Percentiles rank a stretch among this genome's conserved stretches.
phyloP scores from a whole-genome alignment of 495 filamentous ascomycete species.

The Melanomma pulvis-pyrius region DNA sequence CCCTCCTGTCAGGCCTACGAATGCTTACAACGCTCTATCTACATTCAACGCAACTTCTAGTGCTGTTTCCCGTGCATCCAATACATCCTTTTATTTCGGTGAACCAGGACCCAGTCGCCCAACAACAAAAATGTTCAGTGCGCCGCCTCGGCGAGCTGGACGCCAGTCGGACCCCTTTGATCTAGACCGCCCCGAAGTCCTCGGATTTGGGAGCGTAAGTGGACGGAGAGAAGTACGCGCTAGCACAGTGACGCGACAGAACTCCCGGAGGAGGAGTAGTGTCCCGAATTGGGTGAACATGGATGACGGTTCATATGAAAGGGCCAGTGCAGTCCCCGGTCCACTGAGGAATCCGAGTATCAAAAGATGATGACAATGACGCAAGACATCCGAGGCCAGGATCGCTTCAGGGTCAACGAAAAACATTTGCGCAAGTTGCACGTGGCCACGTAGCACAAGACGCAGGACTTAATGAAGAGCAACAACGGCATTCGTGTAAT shows the following conservation, averaged over 20 bases:
- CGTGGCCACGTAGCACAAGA: background rate
- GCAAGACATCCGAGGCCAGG: background rate
- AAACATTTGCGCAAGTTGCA: conserved; percentile 1
- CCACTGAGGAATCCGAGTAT: conserved; percentile 21
- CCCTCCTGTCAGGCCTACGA: conserved; percentile 19
- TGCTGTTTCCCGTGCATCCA: conserved; percentile 12
- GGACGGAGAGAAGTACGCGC: conserved; percentile 25
- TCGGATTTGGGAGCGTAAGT: conserved; percentile 29
- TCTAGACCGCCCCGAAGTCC: conserved; percentile 35
- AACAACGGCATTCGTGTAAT: conserved; percentile 9
- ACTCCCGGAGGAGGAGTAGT: conserved; percentile 18
- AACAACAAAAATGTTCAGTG: conserved; percentile 26
- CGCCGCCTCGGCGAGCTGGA: conserved; percentile 8
- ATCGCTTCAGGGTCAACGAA: background rate
- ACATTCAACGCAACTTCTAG: conserved; percentile 15
- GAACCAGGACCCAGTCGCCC: conserved; percentile 36
- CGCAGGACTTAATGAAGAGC: conserved; percentile 12
- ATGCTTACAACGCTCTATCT: conserved; percentile 16
- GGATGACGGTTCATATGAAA: conserved; percentile 24
- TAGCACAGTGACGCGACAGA: conserved; percentile 33
- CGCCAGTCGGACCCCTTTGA: conserved; percentile 37
- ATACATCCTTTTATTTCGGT: conserved; percentile 25
- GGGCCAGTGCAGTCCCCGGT: conserved; percentile 16
- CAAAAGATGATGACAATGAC: conserved; percentile 8
- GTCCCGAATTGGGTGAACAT: conserved; percentile 34